Evolutionary conservation across 306 rosid species (phyloP).

Genomic region (Geum urbanum): DNA sequence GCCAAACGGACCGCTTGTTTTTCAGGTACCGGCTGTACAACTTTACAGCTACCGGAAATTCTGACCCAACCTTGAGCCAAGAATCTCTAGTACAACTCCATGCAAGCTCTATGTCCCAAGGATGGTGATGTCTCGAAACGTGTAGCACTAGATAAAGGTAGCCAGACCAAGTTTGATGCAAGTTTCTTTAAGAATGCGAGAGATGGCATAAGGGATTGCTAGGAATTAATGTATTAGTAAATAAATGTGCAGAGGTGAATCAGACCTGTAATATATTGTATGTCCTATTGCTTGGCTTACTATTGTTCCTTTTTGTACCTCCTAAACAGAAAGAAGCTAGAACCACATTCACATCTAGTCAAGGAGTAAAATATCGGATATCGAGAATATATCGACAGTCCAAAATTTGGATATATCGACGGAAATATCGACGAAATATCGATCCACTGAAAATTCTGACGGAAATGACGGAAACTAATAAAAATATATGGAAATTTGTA

Average conservation of each 20-base stretch:
- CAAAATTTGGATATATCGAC: too few species aligned
- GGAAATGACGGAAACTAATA: too few species aligned
- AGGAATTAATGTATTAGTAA: background rate
- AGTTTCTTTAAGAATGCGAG: slow-evolving; percentile 64
- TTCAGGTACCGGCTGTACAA: slow-evolving; percentile 57
- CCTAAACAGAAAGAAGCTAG: too few species aligned
- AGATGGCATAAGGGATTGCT: too few species aligned
- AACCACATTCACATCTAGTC: too few species aligned
- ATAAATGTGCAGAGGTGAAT: background rate
- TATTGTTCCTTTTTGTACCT: too few species aligned
- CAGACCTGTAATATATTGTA: background rate
- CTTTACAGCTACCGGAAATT: slow-evolving; percentile 52
- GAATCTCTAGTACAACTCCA: slow-evolving; percentile 42
- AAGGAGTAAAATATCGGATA: too few species aligned
- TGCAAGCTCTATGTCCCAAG: slow-evolving; percentile 44
- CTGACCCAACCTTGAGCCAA: slow-evolving; percentile 61
- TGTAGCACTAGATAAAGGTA: slow-evolving; percentile 50
- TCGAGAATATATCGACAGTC: too few species aligned
- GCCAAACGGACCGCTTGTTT: slow-evolving; percentile 58
- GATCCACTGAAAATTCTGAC: too few species aligned
- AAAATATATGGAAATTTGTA: too few species aligned
- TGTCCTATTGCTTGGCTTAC: background rate
- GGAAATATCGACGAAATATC: too few species aligned
- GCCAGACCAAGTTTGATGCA: slow-evolving; percentile 46
- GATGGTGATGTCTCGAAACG: slow-evolving; percentile 52